Base-by-base conservation (phyloP, 306 rosid genomes). In the Amphicarpaea edgeworthii region DNA sequence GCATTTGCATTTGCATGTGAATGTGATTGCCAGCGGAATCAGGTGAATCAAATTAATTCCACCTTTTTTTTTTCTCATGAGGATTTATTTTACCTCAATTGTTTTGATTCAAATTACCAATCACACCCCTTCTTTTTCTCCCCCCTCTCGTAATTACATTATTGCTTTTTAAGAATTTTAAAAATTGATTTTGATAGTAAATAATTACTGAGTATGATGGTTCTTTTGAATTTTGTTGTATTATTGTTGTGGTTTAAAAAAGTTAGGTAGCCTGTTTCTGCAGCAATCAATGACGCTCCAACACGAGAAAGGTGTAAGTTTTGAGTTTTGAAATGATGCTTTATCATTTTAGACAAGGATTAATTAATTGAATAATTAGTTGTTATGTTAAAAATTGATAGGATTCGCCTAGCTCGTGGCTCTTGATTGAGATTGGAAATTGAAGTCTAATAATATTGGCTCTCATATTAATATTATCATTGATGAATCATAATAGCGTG, bases 1-100 rank as follows among this genome's bases (percentile, higher is more conserved):
- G 70, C 32, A 64, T 65, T 64, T 46, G 47, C 68, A 34, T 57
- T 77, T 76, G 72, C 81, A 71, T 54, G 81, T 74, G 83, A 88
- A 71, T 78, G 88, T 69, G 90, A 87, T 75, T 71, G 84, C 73
- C 63, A 70, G 73, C 45, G 47, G 50, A 75, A 75, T 81, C 83
- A 72, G 73, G 68, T 78, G 86, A 73, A 51, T 61, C 68, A 65
- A 77, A 85, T 81, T 81, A 38, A 85, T 81, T 80, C 47, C 65
- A 38, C 58, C 23, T 55, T 24, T 38, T 24, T 53, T 70, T 19
- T 16, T 30, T 6, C 9, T 1, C 45, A n/a, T n/a, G n/a, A n/a
- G n/a, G n/a, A n/a, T n/a, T n/a, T n/a, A n/a, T n/a, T n/a, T n/a
- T 30, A 30, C 72, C 84, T 78, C 83, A 12, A 16, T 20, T 40